phyloP scores from a whole-genome alignment of 495 filamentous ascomycete genomes.

The Halenospora varia region DNA sequence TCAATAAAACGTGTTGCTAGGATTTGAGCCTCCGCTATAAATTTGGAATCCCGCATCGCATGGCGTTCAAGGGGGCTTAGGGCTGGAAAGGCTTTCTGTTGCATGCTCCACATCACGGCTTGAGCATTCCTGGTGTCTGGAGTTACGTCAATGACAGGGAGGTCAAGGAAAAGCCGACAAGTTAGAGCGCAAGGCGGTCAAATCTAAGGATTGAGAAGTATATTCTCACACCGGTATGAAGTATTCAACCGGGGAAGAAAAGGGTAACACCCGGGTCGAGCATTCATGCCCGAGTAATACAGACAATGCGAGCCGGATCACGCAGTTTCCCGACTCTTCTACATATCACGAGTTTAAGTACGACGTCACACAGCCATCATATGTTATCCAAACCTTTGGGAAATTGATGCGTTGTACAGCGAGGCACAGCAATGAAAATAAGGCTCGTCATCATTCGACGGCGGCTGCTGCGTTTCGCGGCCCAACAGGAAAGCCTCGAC shows the following conservation, averaged over 20 bases:
- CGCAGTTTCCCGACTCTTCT: background rate
- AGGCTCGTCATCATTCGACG: conserved; percentile 15
- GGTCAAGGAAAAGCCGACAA: conserved; percentile 3
- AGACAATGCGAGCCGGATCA: conserved; percentile 7
- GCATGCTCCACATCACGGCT: background rate
- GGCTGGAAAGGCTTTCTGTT: background rate
- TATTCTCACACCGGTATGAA: background rate
- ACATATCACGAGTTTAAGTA: conserved; percentile 13
- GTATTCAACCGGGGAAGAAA: conserved; percentile 8
- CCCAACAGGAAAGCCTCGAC: conserved; percentile 19
- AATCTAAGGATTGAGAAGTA: background rate
- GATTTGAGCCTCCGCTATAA: background rate
- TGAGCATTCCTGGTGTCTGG: background rate
- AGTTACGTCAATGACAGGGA: conserved; percentile 19
- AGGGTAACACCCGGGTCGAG: conserved; percentile 10
- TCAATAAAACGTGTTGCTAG: conserved; percentile 17
- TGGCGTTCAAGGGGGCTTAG: background rate
- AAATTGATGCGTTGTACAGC: conserved; percentile 23
- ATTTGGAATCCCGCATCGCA: too few relatives aligned
- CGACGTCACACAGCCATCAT: conserved; percentile 21
- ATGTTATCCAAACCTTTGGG: conserved; percentile 12
- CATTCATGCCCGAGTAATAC: conserved; percentile 20
- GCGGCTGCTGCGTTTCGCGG: conserved; percentile 16
- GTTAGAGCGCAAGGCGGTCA: conserved; percentile 16
- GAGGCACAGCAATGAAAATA: conserved; percentile 1